Evolutionary conservation across 140 eudicot genomes (phyloP).

Genomic region (Eryngium alpinum): DNA sequence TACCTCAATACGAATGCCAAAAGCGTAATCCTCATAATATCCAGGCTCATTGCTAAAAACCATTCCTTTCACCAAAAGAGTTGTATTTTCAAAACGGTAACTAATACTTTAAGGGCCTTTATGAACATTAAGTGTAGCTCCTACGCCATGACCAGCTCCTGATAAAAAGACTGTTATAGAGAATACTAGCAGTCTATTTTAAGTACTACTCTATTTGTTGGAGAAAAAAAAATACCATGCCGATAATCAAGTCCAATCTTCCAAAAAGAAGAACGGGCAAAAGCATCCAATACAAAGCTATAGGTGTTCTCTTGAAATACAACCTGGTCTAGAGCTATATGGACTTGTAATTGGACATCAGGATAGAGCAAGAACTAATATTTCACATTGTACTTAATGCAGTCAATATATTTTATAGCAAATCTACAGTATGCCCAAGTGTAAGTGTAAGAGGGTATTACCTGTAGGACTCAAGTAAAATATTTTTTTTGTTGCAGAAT

Average conservation of each 20-base stretch:
- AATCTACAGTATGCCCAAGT: background rate
- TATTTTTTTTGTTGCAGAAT: constrained; percentile 82
- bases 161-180: constrained; percentile 11
- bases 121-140: constrained; percentile 96
- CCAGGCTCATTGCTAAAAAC: constrained; percentile 97
- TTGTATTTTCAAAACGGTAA: constrained; percentile 77
- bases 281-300: constrained; percentile 94
- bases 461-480: constrained; percentile 95
- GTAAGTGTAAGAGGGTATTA: constrained; percentile 4
- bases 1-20: constrained; percentile 96
- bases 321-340: constrained; percentile 96
- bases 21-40: constrained; percentile 86
- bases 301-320: constrained; percentile 90
- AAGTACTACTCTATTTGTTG: background rate
- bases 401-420: background rate
- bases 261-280: constrained; percentile 96
- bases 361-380: background rate
- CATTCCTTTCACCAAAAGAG: constrained; percentile 91
- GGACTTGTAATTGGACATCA: constrained; percentile 55
- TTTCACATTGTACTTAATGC: background rate
- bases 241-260: constrained; percentile 98
- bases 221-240: constrained; percentile 55
- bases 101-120: constrained; percentile 99
- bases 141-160: constrained; percentile 99
- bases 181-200: background rate